Conservation (phyloP, 768 basidiomycete species). For the Xanthoconium stramineum region DNA sequence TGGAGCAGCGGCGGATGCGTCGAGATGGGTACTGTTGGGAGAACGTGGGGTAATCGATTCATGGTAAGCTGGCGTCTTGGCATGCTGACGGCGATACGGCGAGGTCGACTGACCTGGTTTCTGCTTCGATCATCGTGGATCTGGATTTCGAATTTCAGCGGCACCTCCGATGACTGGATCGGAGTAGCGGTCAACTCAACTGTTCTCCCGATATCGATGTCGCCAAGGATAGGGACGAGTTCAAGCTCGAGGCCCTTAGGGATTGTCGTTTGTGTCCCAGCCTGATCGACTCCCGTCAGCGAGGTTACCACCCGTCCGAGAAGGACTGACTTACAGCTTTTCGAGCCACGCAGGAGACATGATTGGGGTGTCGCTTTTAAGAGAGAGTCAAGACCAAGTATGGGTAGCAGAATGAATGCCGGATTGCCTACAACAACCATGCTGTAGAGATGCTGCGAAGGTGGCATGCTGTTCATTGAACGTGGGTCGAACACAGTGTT, state of each 20-base stretch:
- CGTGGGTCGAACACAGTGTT: too few relatives aligned
- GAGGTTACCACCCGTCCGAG: not conserved
- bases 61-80: not conserved
- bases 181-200: slow-evolving; percentile 5
- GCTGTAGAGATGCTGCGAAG: not conserved
- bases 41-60: too few relatives aligned
- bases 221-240: not conserved
- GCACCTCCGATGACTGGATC: not conserved
- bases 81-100: not conserved
- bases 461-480: too few relatives aligned
- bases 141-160: slow-evolving; percentile 3
- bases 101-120: slow-evolving; percentile 2
- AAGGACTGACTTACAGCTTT: slow-evolving; percentile 5
- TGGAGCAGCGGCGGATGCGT: not conserved
- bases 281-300: slow-evolving; percentile 2
- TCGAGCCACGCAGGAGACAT: slow-evolving; percentile 6
- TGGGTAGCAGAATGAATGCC: not conserved
- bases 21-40: not conserved
- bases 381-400: not conserved
- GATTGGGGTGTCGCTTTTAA: not conserved
- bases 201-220: not conserved
- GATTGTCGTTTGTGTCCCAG: not conserved
- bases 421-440: not conserved
- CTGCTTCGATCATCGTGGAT: slow-evolving; percentile 1
- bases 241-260: not conserved